Evolutionary conservation across 1,139 yeast genomes (phyloP), one percentile per base, ranked within the genome.

Genomic region (Kazachstania sp.): DNA sequence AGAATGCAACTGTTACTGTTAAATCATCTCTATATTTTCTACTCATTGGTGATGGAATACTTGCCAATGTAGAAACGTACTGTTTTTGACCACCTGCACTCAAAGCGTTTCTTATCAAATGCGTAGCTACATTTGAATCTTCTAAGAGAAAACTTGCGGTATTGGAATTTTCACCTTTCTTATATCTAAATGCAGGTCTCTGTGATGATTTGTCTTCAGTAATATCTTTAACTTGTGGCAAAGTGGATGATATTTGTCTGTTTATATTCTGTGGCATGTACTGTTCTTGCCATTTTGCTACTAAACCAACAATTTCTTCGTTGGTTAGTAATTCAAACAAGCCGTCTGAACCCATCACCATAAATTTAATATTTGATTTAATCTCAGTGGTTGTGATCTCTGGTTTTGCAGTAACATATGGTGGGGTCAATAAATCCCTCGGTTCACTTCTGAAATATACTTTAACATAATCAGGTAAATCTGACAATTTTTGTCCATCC

Each of bases 331-430:
- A 77, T 64, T 94, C 98, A 65, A 83, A 94, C 45, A 92, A 72
- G 0, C 98, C 99, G 68, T 92, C 99, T 15, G 95, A 82, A 0
- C 94, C 98, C 78, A 94, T 73, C 19, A 94, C 95, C 67, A 92
- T 70, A 58, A 94, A 92, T 61, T 87, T 95, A 53, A 88, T 81
- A 55, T 80, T 78, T 0, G 92, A 86, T 47, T 74, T 73, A 44
- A 94, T 78, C 59, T 81, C 78, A 12, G 94, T 83, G 2, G 95
- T 82, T 11, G 96, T 84, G 32, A 92, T 75, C 29, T 83, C 96
- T 0, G 99, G 99, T 63, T 83, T 90, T 0, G 98, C 97, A 1
- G 98, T 92, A 34, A 92, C 97, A 65, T 92, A 92, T 0, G 99
- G 99, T 5, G 99, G 98, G 1, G 96, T 83, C 51, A 79, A 72